These are phyloP conservation scores for Tricladium varicosporioides DNA, from an alignment of 2,329 filamentous ascomycete genomes.

Conservation along the genomic window DNA sequence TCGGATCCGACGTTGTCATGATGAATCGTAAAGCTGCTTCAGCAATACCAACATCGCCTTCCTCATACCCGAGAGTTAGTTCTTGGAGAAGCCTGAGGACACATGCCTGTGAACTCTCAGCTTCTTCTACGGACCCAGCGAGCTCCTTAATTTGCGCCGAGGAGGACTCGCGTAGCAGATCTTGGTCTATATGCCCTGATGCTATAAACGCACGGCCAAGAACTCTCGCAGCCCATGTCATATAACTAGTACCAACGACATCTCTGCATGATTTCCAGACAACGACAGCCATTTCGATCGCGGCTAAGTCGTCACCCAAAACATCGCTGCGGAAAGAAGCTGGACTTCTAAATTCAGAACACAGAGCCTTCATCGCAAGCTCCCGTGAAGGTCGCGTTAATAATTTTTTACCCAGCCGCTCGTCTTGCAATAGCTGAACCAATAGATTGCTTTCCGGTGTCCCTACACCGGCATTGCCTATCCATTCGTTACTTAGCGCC, in stretches of 20 bases:
- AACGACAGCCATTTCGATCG: conserved; percentile 59
- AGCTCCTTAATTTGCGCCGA: conserved; percentile 45
- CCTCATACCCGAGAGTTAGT: conserved; percentile 57
- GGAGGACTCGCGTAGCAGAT: conserved; percentile 59
- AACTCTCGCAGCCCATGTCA: conserved; percentile 81
- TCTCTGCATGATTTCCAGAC: conserved; percentile 75
- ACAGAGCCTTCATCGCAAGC: conserved; percentile 70
- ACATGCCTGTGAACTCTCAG: conserved; percentile 59
- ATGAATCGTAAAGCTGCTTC: conserved; percentile 58
- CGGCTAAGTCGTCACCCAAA: conserved; percentile 64
- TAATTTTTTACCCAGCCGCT: conserved; percentile 57
- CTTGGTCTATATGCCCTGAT: conserved; percentile 64
- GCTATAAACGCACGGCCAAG: conserved; percentile 81
- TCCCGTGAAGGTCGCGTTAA: conserved; percentile 69
- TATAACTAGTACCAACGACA: conserved; percentile 64
- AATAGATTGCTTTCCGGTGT: conserved; percentile 79
- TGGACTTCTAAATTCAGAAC: conserved; percentile 68
- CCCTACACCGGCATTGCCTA: conserved; percentile 66
- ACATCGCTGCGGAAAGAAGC: conserved; percentile 60
- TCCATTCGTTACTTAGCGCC: conserved; percentile 63
- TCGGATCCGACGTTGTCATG: conserved; percentile 42
- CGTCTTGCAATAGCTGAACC: conserved; percentile 75
- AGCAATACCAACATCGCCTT: conserved; percentile 54
- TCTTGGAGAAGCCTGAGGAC: conserved; percentile 61
- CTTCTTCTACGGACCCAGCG: conserved; percentile 26